phyloP scores from a whole-genome alignment of 495 filamentous ascomycete species.

The Neurospora tetrasperma region DNA sequence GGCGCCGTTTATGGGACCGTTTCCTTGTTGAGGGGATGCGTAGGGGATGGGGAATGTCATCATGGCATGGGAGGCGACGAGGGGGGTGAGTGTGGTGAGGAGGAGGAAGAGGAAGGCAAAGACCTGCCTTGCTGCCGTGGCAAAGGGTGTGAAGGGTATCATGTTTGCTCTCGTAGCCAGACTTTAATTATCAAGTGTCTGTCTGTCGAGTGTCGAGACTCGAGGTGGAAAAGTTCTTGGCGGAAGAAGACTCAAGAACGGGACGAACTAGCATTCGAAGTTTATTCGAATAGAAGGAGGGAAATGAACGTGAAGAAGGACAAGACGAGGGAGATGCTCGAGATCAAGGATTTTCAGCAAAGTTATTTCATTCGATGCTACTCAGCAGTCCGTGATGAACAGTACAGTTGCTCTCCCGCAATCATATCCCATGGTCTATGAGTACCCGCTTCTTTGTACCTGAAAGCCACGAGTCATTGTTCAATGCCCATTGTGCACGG shows the following conservation, averaged over 20 bases:
- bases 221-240: not conserved
- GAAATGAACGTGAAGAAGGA: not conserved
- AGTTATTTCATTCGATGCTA: not conserved
- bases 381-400: not conserved
- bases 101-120: not conserved
- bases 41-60: conserved; percentile 15
- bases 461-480: not conserved
- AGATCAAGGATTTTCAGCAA: not conserved
- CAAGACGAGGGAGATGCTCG: not conserved
- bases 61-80: conserved; percentile 14
- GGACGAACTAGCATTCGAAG: not conserved
- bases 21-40: conserved; percentile 8
- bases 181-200: not conserved
- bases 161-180: not conserved
- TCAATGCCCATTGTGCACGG: not conserved
- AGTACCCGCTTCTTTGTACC: not conserved
- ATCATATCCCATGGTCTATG: not conserved
- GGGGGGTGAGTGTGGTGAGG: not conserved
- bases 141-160: not conserved
- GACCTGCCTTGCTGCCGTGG: not conserved
- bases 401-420: not conserved
- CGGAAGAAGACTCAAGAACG: not conserved
- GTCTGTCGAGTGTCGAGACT: not conserved
- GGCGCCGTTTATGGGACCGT: conserved; percentile 29
- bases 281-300: not conserved